A percentile compares a stretch with the other conserved stretches of the same genome.
phyloP scores from a whole-genome alignment of 2,329 filamentous ascomycete species.

The Paracorniculantispora psalliotae region DNA sequence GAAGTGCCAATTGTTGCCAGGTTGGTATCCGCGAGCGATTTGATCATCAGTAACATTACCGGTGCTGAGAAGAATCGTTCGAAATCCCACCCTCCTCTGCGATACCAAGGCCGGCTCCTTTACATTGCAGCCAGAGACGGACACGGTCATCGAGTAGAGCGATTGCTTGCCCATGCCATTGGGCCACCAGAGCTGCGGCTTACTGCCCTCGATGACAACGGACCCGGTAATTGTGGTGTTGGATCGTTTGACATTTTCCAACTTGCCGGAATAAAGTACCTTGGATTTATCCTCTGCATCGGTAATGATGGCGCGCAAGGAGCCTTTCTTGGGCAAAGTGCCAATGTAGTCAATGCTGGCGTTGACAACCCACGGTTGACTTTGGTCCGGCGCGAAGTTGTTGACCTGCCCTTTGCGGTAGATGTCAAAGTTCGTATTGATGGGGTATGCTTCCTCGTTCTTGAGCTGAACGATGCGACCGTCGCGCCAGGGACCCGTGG shows the following conservation, averaged over 20 bases:
- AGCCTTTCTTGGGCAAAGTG: constrained; percentile 35
- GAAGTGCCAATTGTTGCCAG: constrained; percentile 51
- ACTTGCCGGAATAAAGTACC: constrained; percentile 17
- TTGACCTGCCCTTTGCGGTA: constrained; percentile 55
- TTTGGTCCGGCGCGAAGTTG: constrained; percentile 52
- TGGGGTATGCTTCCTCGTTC: constrained; percentile 30
- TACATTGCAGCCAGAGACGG: background rate
- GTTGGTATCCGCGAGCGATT: constrained; percentile 42
- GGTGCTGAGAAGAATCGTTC: constrained; percentile 58
- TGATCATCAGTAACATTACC: constrained; percentile 47
- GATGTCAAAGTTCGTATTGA: constrained; percentile 52
- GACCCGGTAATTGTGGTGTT: constrained; percentile 44
- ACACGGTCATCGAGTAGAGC: constrained; percentile 51
- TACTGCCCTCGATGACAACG: constrained; percentile 35
- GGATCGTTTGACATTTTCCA: constrained; percentile 37
- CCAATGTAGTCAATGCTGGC: constrained; percentile 55
- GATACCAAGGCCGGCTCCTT: constrained; percentile 31
- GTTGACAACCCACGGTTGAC: constrained; percentile 54
- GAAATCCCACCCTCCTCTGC: constrained; percentile 52
- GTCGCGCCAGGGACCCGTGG: constrained; percentile 57
- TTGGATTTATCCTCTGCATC: constrained; percentile 32
- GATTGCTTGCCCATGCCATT: constrained; percentile 50
- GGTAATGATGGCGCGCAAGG: constrained; percentile 42
- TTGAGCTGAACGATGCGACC: constrained; percentile 51
- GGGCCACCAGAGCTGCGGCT: constrained; percentile 58